A percentile compares a stretch with the other conserved stretches of the same genome.
Evolutionary conservation across 2,329 filamentous ascomycete genomes (phyloP).

Genomic region (Colletotrichum sp.): DNA sequence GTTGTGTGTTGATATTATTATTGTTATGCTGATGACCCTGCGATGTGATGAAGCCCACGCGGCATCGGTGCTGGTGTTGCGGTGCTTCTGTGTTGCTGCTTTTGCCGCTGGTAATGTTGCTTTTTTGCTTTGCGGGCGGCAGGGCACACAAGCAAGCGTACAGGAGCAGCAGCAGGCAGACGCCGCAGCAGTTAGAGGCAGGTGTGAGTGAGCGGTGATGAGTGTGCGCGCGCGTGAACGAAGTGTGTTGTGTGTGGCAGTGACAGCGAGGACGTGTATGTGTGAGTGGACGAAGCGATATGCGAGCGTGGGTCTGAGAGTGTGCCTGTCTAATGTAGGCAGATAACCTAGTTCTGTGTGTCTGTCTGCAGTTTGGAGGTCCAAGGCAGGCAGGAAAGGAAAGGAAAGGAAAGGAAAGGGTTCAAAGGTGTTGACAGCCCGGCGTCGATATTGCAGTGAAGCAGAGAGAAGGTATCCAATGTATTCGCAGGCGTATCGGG

Average conservation of each 20-base stretch:
- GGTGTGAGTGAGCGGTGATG: neutral
- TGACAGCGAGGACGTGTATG: neutral
- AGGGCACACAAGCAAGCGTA: neutral
- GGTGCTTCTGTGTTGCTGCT: neutral
- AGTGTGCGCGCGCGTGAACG: neutral
- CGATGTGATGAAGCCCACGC: neutral
- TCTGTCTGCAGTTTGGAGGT: neutral
- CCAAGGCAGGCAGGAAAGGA: neutral
- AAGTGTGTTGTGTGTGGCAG: neutral
- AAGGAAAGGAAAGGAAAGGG: neutral
- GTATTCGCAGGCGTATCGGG: neutral
- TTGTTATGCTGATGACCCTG: neutral
- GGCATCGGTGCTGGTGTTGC: neutral
- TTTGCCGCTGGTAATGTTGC: neutral
- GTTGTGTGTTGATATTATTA: neutral
- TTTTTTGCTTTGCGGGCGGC: neutral
- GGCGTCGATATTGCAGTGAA: neutral
- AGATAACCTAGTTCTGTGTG: neutral
- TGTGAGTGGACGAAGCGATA: neutral
- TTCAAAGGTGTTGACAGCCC: neutral
- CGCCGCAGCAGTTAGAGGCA: neutral
- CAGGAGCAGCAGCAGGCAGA: neutral
- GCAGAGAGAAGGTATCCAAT: neutral
- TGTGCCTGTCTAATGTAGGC: neutral
- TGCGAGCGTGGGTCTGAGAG: neutral